Percentiles rank a stretch among this genome's conserved stretches.
phyloP scores from a whole-genome alignment of 495 filamentous ascomycete genomes.

The Hypoxylon perforatum region DNA sequence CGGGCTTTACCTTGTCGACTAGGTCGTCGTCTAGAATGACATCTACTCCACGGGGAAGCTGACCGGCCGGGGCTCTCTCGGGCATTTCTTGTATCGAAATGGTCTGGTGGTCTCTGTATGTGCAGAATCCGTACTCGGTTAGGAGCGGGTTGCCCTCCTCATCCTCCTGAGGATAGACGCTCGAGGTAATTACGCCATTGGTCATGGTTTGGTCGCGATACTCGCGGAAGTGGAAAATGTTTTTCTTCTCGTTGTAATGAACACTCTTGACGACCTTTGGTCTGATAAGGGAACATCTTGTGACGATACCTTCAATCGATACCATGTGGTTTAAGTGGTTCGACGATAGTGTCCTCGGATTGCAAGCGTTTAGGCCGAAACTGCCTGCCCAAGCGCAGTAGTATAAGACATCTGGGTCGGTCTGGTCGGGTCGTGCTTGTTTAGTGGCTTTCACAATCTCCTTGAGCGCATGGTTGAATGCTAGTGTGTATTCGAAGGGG shows the following conservation, averaged over 20 bases:
- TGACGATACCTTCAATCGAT: slow-evolving; percentile 97
- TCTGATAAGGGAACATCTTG: slow-evolving; percentile 91
- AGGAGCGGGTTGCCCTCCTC: slow-evolving; percentile 82
- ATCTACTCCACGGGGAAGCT: slow-evolving; percentile 96
- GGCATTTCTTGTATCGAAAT: slow-evolving; percentile 99
- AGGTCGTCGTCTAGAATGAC: slow-evolving; percentile 97
- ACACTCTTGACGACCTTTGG: slow-evolving; percentile 98
- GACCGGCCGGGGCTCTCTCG: slow-evolving; percentile 93
- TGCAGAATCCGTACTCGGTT: slow-evolving; percentile 96
- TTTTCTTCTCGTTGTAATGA: slow-evolving; percentile 88
- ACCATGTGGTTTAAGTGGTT: slow-evolving; percentile 94
- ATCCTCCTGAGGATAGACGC: slow-evolving; percentile 95
- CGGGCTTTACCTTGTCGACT: slow-evolving; percentile 93
- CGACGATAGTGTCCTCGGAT: slow-evolving; percentile 90
- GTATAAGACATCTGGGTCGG: slow-evolving; percentile 69
- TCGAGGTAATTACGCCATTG: slow-evolving; percentile 83
- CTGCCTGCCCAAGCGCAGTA: slow-evolving; percentile 96
- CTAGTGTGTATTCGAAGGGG: slow-evolving; percentile 87
- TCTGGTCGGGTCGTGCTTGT: slow-evolving; percentile 64
- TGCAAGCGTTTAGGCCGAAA: slow-evolving; percentile 94
- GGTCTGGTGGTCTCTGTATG: slow-evolving; percentile 96
- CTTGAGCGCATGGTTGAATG: slow-evolving; percentile 90
- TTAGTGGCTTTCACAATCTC: slow-evolving; percentile 82
- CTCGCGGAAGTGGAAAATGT: slow-evolving; percentile 83
- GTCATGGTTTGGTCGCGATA: slow-evolving; percentile 98